Base-by-base conservation (phyloP, 2,329 filamentous ascomycete species). In the Cryoendolithus antarcticus region DNA sequence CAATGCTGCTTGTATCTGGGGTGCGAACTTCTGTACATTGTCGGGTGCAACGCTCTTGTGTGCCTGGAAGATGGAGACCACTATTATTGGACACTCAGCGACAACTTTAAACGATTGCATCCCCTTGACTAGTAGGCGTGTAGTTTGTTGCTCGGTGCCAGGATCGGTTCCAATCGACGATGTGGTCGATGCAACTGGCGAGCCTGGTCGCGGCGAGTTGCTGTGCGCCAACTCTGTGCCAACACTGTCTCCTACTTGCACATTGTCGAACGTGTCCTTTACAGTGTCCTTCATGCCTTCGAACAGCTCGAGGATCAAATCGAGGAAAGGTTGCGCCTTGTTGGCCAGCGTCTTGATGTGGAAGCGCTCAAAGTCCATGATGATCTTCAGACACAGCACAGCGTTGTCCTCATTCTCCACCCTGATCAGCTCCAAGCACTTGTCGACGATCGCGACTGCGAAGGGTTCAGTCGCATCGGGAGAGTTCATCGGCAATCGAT, bases 101-200 rank as follows among this genome's bases (percentile, higher is more conserved):
- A 98, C 74, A 15, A 98, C 89, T 61, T 96, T 98, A 73, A 99
- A 98, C 1, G 91, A 98, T 59, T 94, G 86, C 84, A 95, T 95
- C 24, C 91, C 91, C 62, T 86, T 93, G 39, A 88, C 67, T 28
- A 98, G 63, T 35, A 85, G 82, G 42, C 88, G 78, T 40, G 76
- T 77, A 52, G 86, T 81, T 55, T 89, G 85, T 32, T 51, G 49
- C 51, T 95, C 88, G 9, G 78, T 74, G 4, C 79, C 85, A 37
- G 94, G 73, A 46, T 96, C 91, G 11, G 80, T 55, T 15, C 59
- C 49, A 13, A 46, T 40, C n/a, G 49, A 34, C 7, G 52, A 47
- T n/a, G 59, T 73, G 3, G 84, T 76, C 1, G 86, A 82, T 2
- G 83, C 80, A 6, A 88, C 82, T 3, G 93, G 91, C 3, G 93